These are phyloP conservation scores for Fusarium tuaranense DNA, from an alignment of 2,329 filamentous ascomycete genomes.

Conservation along the genomic window DNA sequence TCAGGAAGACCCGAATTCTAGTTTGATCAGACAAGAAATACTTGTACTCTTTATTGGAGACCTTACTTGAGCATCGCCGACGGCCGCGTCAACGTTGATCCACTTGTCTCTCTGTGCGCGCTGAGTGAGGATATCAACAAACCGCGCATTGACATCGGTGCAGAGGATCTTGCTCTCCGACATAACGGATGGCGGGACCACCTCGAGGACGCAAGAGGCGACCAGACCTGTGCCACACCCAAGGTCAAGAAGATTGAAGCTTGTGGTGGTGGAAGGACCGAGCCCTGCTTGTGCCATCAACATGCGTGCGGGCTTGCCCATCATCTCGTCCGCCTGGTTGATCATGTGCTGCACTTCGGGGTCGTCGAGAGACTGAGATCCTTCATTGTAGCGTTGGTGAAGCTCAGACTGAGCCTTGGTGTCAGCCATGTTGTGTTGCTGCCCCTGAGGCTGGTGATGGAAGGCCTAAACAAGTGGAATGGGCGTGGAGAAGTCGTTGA, in stretches of 20 bases:
- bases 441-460: background rate
- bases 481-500: background rate
- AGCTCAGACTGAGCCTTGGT: background rate
- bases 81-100: background rate
- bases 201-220: background rate
- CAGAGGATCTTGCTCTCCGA: background rate
- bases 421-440: background rate
- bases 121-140: background rate
- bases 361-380: background rate
- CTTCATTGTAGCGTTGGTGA: background rate
- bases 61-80: background rate
- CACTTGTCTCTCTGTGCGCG: background rate
- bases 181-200: background rate
- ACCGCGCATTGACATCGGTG: background rate
- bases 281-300: background rate
- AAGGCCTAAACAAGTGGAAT: background rate
- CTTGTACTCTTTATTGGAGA: background rate
- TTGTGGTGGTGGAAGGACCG: background rate
- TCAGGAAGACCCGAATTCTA: background rate
- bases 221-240: background rate
- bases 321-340: background rate
- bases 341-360: background rate
- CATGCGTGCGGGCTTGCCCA: background rate
- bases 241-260: background rate
- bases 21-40: background rate